Base-by-base conservation (phyloP, 768 basidiomycete genomes). In the Termitomyces sp. region DNA sequence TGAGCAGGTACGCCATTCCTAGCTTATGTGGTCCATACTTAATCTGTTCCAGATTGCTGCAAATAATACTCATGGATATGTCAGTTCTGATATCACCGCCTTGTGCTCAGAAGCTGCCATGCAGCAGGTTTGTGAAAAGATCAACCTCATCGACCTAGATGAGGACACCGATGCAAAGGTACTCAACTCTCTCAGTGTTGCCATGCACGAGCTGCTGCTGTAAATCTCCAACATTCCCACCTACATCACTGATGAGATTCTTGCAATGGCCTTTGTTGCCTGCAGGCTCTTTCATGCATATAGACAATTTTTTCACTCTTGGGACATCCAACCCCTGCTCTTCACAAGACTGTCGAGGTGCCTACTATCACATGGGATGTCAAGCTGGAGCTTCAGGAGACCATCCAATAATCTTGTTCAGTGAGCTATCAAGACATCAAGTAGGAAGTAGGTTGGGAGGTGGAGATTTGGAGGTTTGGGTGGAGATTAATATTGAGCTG, bases 101-200 rank as follows among this genome's bases (percentile, higher is more conserved):
- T 82, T 99, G 50, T 99, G 97, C 73, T 98, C 97, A 2, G 97
- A 99, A 71, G 97, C 97, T 54, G 97, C 97, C 45, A 99, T 99
- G 97, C 97, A 99, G 78, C 97, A 99, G 72, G 98, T 99, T 62
- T 92, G 97, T 71, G 97, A 99, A 77, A 99, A 99, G 85, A 98
- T 99, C 96, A 95, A 98, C 65, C 76, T 94, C 63, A 94, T 96
- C 62, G 94, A 95, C 71, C 83, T 96, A 31, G 93, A 95, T 61
- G 92, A 96, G 73, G 97, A 99, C 69, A 98, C 96, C 68, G 97
- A 99, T 66, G 97, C 97, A 8, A 97, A 99, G 74, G 96, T 99
- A 2, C 89, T 99, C 54, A 97, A 99, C 74, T 92, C 95, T 6
- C 90, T 99, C 49, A 96, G 97, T 63, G 95, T 99, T 63, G 98